Base-by-base conservation (phyloP, 495 filamentous ascomycete species). In the Aspergillus homomorphus region DNA sequence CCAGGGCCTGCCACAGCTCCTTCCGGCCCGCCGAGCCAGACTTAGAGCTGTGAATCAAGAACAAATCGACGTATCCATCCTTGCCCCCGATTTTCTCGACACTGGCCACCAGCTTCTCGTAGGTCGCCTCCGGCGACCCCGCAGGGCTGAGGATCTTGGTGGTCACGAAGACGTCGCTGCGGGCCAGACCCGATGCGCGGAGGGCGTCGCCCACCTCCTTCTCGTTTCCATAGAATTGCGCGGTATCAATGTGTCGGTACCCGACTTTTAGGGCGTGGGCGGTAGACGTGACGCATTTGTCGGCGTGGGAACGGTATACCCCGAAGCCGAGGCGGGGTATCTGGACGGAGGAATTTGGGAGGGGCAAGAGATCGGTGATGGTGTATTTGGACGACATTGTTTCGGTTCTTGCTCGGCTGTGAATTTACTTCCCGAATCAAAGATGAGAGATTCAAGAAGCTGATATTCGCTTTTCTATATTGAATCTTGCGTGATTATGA, bases 281-380 rank as follows among this genome's bases (percentile, higher is more conserved):
- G 60, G 78, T 82, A 5, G 86, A 85, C 23, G 78, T 62, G 16
- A 79, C 73, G 68, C 82, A 87, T 54, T 79, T 74, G 21, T 73
- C 57, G 18, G 69, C 51, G 10, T 75, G 75, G 12, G 82, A 84
- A 51, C 80, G 80, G 69, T 86, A 91, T 63, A 91, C 86, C 43
- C 88, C 88, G 63, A 91, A 90, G 15, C 89, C 88, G n/a, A 92
- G 80, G 51, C 74, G 77, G 24, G 87, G 89, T 45, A 89, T 87
- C 50, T 73, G 74, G 54, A 76, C 67, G 20, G 60, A 45, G 57
- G 78, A 82, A 56, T 82, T 82, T 28, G 78, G 78, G 49, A 89
- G 84, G 54, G 82, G 69, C 41, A 85, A 64, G 24, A 68, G 66
- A 61, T 83, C 81, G 16, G 73, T 74, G 53, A 88, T 71, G 50